Percentiles rank a stretch among this genome's conserved stretches.
phyloP scores from a whole-genome alignment of 2,329 filamentous ascomycete species.

The Coniochaeta hoffmannii region DNA sequence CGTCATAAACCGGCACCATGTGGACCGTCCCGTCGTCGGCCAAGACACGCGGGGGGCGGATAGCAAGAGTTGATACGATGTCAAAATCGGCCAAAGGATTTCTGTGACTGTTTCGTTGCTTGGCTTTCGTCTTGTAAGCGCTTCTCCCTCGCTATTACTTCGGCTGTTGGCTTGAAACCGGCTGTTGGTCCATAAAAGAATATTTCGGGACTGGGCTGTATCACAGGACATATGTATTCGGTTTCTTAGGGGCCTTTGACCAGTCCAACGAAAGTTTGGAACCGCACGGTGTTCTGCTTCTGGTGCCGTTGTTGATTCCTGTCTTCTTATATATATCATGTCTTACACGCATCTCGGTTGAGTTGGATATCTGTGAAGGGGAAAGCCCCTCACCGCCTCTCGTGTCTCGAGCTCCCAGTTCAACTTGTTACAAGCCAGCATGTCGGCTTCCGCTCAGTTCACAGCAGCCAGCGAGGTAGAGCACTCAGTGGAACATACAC shows the following conservation, averaged over 20 bases:
- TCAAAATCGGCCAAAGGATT: background rate
- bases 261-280: no score
- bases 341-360: no score
- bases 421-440: background rate
- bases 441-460: background rate
- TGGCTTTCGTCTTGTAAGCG: background rate
- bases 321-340: no score
- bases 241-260: background rate
- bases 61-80: background rate
- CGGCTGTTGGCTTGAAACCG: background rate
- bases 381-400: no score
- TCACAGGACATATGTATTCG: background rate
- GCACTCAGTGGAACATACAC: background rate
- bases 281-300: no score
- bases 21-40: background rate
- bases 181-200: background rate
- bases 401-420: no score
- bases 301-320: no score
- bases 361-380: no score
- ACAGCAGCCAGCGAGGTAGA: background rate
- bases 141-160: background rate
- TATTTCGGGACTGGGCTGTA: background rate
- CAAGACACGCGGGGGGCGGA: background rate
- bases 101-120: background rate
- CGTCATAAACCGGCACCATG: background rate